These are phyloP conservation scores for Phytophthora tubulina DNA, from an alignment of 352 stramenopile genomes.

Conservation along the genomic window DNA sequence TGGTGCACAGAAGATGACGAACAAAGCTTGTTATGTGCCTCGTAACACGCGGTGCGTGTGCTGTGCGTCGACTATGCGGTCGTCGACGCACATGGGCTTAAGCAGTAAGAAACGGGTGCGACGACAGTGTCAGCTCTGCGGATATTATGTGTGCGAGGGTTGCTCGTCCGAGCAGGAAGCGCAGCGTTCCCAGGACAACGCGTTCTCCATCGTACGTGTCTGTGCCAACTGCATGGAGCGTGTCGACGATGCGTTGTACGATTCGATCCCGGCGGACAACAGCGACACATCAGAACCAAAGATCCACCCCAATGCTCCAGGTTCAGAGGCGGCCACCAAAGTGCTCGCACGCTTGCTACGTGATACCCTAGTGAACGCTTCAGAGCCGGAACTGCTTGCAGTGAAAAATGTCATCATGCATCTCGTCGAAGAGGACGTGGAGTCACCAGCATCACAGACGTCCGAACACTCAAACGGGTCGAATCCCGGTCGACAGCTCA, in stretches of 20 bases:
- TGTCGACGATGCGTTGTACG: constrained; percentile 49
- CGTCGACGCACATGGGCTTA: constrained; percentile 29
- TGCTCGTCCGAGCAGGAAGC: constrained; percentile 51
- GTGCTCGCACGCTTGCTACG: constrained; percentile 44
- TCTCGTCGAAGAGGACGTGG: constrained; percentile 42
- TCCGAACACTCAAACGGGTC: constrained; percentile 5
- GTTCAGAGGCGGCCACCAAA: constrained; percentile 27
- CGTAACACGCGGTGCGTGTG: constrained; percentile 54
- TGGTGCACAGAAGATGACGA: constrained; percentile 49
- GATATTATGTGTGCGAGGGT: constrained; percentile 58
- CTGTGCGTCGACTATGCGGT: constrained; percentile 46
- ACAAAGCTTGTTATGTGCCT: constrained; percentile 21
- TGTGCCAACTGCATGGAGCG: constrained; percentile 50
- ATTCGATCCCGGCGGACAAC: constrained; percentile 36
- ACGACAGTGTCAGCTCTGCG: constrained; percentile 55
- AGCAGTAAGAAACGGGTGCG: constrained; percentile 43
- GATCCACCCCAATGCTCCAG: constrained; percentile 26
- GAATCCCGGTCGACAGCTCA: constrained; percentile 22
- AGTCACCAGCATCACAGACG: background rate
- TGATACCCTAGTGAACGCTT: constrained; percentile 44
- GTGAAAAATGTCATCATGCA: constrained; percentile 58
- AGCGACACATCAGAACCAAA: constrained; percentile 21
- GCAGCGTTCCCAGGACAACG: constrained; percentile 22
- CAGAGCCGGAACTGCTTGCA: constrained; percentile 26
- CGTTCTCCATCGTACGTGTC: constrained; percentile 37